Evolutionary conservation across 768 basidiomycete species (phyloP).

Genomic region (Tylopilus cervinicoccineus): DNA sequence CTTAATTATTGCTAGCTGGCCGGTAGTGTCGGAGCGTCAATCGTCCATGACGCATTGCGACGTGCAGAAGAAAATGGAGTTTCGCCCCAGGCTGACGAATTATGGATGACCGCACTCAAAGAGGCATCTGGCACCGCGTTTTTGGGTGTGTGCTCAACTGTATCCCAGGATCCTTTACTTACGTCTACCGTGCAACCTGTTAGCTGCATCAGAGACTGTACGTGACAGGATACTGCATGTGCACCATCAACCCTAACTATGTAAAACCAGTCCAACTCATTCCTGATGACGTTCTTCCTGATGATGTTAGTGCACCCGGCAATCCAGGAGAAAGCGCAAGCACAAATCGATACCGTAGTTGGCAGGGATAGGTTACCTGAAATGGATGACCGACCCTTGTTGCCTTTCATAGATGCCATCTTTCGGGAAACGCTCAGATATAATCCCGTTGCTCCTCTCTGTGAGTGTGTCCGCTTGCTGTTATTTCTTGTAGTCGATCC

Average conservation of each 20-base stretch:
- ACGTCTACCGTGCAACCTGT: neutral
- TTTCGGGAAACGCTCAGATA: slow-evolving; percentile 1
- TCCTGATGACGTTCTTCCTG: neutral
- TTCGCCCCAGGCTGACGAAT: neutral
- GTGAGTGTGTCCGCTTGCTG: neutral
- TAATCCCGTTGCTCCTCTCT: neutral
- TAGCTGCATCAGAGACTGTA: neutral
- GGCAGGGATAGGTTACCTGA: neutral
- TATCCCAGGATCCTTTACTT: neutral
- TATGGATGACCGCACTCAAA: neutral
- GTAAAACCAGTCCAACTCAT: neutral
- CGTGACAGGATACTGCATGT: neutral
- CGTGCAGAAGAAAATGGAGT: neutral
- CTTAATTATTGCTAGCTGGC: neutral
- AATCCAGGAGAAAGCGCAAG: slow-evolving; percentile 5
- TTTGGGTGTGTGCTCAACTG: neutral
- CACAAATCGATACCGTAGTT: slow-evolving; percentile 8
- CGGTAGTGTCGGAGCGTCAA: neutral
- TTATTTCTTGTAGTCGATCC: neutral
- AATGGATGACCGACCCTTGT: neutral
- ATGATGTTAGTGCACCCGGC: neutral
- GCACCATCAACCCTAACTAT: neutral
- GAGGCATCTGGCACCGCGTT: neutral
- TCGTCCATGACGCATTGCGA: neutral
- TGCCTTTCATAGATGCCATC: neutral